Percentiles rank a stretch among this genome's conserved stretches.
These are phyloP conservation scores for Lyophyllum shimeji DNA, from an alignment of 768 basidiomycete genomes.

Conservation along the genomic window DNA sequence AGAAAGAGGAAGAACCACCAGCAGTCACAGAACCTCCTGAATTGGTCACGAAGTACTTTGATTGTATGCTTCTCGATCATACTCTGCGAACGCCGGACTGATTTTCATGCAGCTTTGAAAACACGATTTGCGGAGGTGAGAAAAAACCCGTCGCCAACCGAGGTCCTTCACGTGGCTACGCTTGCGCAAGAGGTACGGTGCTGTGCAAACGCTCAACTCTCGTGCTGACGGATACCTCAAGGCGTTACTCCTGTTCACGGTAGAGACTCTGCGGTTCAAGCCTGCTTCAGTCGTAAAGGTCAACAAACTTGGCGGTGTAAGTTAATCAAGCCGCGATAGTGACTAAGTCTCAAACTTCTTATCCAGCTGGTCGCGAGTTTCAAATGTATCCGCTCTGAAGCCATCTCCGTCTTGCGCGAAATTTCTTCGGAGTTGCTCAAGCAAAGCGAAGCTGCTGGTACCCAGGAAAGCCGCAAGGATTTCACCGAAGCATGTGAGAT, in stretches of 20 bases:
- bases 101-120: slow-evolving; percentile 46
- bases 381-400: slow-evolving; percentile 60
- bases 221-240: slow-evolving; percentile 25
- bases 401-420: slow-evolving; percentile 49
- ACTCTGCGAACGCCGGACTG: neutral
- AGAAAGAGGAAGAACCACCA: slow-evolving; percentile 74
- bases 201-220: neutral
- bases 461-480: slow-evolving; percentile 48
- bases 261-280: slow-evolving; percentile 78
- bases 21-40: slow-evolving; percentile 62
- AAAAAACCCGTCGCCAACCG: slow-evolving; percentile 42
- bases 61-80: slow-evolving; percentile 38
- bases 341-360: slow-evolving; percentile 7
- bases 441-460: slow-evolving; percentile 50
- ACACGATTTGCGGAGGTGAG: slow-evolving; percentile 47
- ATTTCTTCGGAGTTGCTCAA: slow-evolving; percentile 55
- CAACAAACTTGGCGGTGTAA: slow-evolving; percentile 70
- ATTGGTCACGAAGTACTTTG: slow-evolving; percentile 57
- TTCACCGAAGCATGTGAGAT: slow-evolving; percentile 51
- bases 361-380: slow-evolving; percentile 64
- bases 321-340: slow-evolving; percentile 20
- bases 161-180: slow-evolving; percentile 70
- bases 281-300: slow-evolving; percentile 64
- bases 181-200: slow-evolving; percentile 68
- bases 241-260: slow-evolving; percentile 70